These are phyloP conservation scores for Linnemannia elongata DNA, from an alignment of 192 early-diverging fungal species.

Conservation along the genomic window DNA sequence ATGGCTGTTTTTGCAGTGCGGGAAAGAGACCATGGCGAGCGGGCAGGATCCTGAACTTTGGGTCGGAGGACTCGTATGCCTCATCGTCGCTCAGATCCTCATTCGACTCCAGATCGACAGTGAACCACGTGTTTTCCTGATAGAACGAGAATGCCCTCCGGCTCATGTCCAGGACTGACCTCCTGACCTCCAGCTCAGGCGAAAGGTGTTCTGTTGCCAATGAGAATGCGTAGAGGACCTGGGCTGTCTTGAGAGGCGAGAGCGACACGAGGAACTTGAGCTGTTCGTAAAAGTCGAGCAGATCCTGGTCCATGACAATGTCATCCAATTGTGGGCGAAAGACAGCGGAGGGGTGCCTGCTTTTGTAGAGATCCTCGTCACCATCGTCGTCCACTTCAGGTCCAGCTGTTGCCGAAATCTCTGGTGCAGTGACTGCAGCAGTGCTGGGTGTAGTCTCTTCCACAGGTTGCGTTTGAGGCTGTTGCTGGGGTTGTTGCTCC, in stretches of 20 bases:
- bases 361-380: conserved; percentile 12
- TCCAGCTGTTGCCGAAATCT: background rate
- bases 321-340: conserved; percentile 53
- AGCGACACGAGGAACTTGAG: conserved; percentile 52
- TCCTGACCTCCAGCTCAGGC: conserved; percentile 37
- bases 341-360: conserved; percentile 15
- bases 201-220: conserved; percentile 47
- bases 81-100: conserved; percentile 31
- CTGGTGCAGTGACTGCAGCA: background rate
- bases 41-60: conserved; percentile 42
- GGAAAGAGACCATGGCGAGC: conserved; percentile 44
- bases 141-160: conserved; percentile 51
- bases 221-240: conserved; percentile 51
- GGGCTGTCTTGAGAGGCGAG: conserved; percentile 52
- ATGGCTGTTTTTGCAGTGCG: conserved; percentile 25
- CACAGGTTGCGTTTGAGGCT: background rate
- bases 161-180: conserved; percentile 44
- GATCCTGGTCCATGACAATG: conserved; percentile 50
- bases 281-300: conserved; percentile 50
- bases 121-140: conserved; percentile 57
- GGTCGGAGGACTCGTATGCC: conserved; percentile 21
- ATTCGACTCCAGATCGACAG: conserved; percentile 39
- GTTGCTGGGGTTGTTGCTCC: background rate
- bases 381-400: conserved; percentile 10
- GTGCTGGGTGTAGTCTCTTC: background rate